These are phyloP conservation scores for Xeromyces bisporus DNA, from an alignment of 495 filamentous ascomycete species.

Conservation along the genomic window DNA sequence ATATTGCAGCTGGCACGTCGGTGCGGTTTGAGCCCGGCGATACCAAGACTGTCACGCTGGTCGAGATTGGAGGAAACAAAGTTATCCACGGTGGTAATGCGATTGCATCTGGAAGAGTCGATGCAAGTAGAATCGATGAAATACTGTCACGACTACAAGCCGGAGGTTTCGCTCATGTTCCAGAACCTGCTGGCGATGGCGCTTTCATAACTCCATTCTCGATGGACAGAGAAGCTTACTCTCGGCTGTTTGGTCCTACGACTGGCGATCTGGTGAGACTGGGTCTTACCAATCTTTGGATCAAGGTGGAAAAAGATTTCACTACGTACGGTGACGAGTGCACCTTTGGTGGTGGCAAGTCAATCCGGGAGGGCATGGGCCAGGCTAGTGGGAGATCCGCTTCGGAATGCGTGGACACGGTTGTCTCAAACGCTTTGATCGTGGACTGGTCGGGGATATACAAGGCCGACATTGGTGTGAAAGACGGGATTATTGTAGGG, in stretches of 20 bases:
- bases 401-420: constrained; percentile 59
- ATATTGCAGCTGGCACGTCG: constrained; percentile 83
- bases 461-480: constrained; percentile 95
- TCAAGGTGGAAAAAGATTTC: constrained; percentile 77
- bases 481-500: constrained; percentile 69
- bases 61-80: constrained; percentile 72
- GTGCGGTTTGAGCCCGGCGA: constrained; percentile 93
- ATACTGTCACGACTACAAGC: constrained; percentile 48
- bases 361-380: constrained; percentile 89
- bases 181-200: constrained; percentile 42
- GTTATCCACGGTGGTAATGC: constrained; percentile 76
- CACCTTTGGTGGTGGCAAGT: constrained; percentile 91
- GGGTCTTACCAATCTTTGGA: constrained; percentile 77
- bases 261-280: constrained; percentile 69
- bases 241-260: constrained; percentile 84
- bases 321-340: constrained; percentile 87
- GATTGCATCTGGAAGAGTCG: constrained; percentile 57
- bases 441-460: constrained; percentile 87
- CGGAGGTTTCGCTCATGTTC: constrained; percentile 61
- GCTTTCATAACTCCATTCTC: constrained; percentile 39
- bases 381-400: constrained; percentile 65
- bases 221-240: constrained; percentile 66
- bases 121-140: constrained; percentile 39
- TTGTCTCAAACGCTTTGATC: constrained; percentile 84
- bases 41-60: constrained; percentile 77